A percentile compares a stretch with the other conserved stretches of the same genome.
Conservation (phyloP, 768 basidiomycete species). For the Boletus sensibilis region DNA sequence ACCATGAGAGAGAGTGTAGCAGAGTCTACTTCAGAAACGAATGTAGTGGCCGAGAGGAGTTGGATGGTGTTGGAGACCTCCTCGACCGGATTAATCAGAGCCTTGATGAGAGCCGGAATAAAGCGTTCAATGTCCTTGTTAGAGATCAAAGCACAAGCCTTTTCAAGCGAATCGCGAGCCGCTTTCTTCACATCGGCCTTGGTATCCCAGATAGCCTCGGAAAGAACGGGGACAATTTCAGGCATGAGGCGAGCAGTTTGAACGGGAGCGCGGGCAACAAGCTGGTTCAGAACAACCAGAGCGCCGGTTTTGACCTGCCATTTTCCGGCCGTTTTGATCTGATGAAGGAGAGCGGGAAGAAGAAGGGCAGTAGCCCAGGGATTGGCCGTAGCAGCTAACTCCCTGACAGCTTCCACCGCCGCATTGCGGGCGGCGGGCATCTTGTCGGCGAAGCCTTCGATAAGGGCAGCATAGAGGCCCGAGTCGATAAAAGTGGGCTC, state of each 20-base stretch:
- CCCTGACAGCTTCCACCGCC: conserved; percentile 79
- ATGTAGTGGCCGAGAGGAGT: conserved; percentile 96
- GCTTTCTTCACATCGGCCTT: conserved; percentile 99
- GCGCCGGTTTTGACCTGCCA: conserved; percentile 96
- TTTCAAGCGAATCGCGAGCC: conserved; percentile 90
- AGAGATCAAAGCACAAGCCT: conserved; percentile 90
- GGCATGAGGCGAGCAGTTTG: conserved; percentile 91
- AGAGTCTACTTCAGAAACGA: conserved; percentile 99
- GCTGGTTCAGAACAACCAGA: conserved; percentile 78
- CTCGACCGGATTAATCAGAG: conserved; percentile 98
- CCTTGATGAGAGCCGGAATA: conserved; percentile 97
- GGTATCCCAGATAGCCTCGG: conserved; percentile 98
- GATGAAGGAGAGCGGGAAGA: conserved; percentile 84
- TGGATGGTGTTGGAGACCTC: conserved; percentile 95
- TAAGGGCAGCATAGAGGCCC: conserved; percentile 80
- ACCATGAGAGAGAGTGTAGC: conserved; percentile 98
- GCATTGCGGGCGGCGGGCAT: conserved; percentile 83
- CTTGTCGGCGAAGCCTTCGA: conserved; percentile 95
- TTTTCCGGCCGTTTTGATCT: conserved; percentile 95
- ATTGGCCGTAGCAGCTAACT: conserved; percentile 75
- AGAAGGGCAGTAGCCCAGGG: conserved; percentile 83
- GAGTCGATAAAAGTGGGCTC: conserved; percentile 88
- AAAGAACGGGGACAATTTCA: conserved; percentile 90
- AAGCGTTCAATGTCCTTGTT: conserved; percentile 99
- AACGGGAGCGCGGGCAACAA: conserved; percentile 75